phyloP scores from a whole-genome alignment of 2,329 filamentous ascomycete genomes.

The Colletotrichum sp. region DNA sequence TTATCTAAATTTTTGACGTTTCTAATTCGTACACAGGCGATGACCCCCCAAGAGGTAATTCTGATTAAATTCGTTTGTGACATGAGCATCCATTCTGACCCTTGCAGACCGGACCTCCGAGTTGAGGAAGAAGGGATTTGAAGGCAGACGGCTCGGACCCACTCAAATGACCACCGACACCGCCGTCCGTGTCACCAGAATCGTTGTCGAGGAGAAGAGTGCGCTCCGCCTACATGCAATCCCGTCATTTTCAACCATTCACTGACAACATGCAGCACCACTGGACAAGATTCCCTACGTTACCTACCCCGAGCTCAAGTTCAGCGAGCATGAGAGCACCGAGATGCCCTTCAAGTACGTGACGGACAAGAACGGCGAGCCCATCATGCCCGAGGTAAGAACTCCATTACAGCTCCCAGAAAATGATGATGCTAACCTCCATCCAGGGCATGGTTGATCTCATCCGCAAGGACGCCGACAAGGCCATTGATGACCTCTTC shows the following conservation, averaged over 20 bases:
- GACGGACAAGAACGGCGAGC: conserved; percentile 72
- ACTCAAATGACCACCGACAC: conserved; percentile 99
- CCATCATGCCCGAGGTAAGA: conserved; percentile 89
- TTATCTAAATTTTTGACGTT: conserved; percentile 19
- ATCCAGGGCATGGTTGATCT: conserved; percentile 89
- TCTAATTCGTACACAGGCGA: conserved; percentile 65
- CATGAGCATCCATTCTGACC: conserved; percentile 7
- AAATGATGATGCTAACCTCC: conserved; percentile 25
- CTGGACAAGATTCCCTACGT: conserved; percentile 82
- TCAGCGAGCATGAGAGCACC: conserved; percentile 91
- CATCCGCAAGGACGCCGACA: conserved; percentile 93
- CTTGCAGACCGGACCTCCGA: conserved; percentile 88
- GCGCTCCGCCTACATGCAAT: conserved; percentile 30
- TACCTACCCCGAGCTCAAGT: conserved; percentile 87
- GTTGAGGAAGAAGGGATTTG: conserved; percentile 89
- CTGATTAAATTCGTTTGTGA: not conserved
- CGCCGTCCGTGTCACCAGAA: conserved; percentile 89
- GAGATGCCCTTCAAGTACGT: conserved; percentile 99
- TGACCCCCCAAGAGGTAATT: conserved; percentile 85
- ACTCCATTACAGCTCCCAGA: not conserved
- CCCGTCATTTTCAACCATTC: not conserved
- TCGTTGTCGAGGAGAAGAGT: conserved; percentile 87
- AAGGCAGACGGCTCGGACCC: conserved; percentile 84
- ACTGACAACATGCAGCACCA: conserved; percentile 58
- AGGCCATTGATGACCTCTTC: conserved; percentile 86